phyloP scores from a whole-genome alignment of 2,329 filamentous ascomycete genomes.

The Atkinsonella texensis region DNA sequence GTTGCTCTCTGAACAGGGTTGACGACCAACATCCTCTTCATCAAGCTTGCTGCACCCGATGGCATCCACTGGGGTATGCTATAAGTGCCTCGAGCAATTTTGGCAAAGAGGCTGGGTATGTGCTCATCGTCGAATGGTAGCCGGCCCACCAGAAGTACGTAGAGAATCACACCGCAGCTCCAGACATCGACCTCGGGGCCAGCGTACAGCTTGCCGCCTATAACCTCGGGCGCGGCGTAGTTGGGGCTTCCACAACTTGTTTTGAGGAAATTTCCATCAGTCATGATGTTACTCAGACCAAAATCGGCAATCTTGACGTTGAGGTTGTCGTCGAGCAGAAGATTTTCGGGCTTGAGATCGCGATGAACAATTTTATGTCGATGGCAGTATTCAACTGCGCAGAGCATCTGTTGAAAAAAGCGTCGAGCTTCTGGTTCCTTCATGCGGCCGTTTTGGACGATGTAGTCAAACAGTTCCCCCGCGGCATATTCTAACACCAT shows the following conservation, averaged over 20 bases:
- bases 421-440: constrained; percentile 85
- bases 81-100: constrained; percentile 91
- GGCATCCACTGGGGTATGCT: constrained; percentile 87
- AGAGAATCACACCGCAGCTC: constrained; percentile 89
- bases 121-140: constrained; percentile 98
- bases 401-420: constrained; percentile 98
- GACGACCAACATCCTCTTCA: constrained; percentile 88
- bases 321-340: constrained; percentile 85
- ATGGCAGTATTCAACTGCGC: constrained; percentile 97
- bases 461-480: constrained; percentile 94
- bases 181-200: constrained; percentile 97
- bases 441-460: constrained; percentile 87
- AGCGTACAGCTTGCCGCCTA: constrained; percentile 93
- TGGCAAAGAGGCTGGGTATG: constrained; percentile 93
- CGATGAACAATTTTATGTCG: constrained; percentile 97
- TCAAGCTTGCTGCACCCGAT: constrained; percentile 66
- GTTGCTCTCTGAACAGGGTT: constrained; percentile 91
- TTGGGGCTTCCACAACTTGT: constrained; percentile 97
- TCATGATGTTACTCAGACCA: constrained; percentile 98
- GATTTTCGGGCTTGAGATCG: constrained; percentile 93
- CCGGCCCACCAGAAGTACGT: constrained; percentile 67
- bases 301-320: constrained; percentile 99
- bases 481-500: constrained; percentile 99
- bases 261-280: constrained; percentile 96
- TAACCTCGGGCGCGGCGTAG: constrained; percentile 95